Conservation (phyloP, 179 eudicot species). For the Carnegiea gigantea region DNA sequence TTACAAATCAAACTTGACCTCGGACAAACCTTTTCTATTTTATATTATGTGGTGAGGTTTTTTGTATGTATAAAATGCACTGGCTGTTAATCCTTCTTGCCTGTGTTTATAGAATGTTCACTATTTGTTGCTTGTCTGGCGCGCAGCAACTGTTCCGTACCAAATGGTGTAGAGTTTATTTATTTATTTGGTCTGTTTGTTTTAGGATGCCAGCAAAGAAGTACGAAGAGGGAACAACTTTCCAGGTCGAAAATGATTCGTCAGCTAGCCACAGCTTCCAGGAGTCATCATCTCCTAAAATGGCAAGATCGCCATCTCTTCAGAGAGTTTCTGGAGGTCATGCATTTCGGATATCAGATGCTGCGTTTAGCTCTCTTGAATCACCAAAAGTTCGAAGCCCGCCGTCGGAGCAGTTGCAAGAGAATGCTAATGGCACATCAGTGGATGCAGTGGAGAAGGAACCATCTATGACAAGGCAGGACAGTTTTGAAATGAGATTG, state of each 20-base stretch:
- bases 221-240: conserved; percentile 61
- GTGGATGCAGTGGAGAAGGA: conserved; percentile 59
- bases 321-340: conserved; percentile 79
- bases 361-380: conserved; percentile 68
- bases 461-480: conserved; percentile 88
- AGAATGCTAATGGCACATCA: conserved; percentile 78
- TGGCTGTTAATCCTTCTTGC: neutral
- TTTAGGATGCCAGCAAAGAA: conserved; percentile 85
- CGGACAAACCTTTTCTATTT: too few species aligned
- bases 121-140: neutral
- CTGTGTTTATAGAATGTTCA: neutral
- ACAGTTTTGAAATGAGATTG: conserved; percentile 91
- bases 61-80: neutral
- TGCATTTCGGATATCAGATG: conserved; percentile 61
- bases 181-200: neutral
- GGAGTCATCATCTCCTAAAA: conserved; percentile 94
- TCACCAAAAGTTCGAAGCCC: conserved; percentile 84
- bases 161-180: neutral
- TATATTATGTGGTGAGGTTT: neutral
- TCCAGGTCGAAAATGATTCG: conserved; percentile 77
- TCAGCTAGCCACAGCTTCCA: conserved; percentile 66
- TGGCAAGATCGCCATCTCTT: conserved; percentile 93
- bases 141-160: neutral
- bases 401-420: conserved; percentile 69
- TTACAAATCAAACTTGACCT: too few species aligned